These are phyloP conservation scores for Xanthoconium stramineum DNA, from an alignment of 768 basidiomycete species.

Conservation along the genomic window DNA sequence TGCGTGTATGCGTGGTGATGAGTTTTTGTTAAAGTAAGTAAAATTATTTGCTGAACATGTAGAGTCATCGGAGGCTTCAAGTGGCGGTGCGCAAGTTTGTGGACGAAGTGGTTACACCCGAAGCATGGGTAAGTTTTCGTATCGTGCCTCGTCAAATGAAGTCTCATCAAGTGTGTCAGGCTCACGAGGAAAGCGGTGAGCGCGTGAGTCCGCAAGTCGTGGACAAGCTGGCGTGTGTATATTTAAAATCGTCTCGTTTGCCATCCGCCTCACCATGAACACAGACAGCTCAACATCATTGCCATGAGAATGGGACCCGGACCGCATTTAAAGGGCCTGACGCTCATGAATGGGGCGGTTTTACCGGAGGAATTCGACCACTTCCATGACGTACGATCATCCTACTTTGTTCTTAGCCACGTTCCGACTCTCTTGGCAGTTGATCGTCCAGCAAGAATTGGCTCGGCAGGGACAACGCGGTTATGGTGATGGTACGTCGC, in stretches of 20 bases:
- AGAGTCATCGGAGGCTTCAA: constrained; percentile 36
- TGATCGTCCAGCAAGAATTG: constrained; percentile 79
- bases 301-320: constrained; percentile 58
- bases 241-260: not conserved
- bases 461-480: constrained; percentile 67
- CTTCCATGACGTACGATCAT: constrained; percentile 66
- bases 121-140: constrained; percentile 24
- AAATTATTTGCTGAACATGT: not conserved
- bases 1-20: constrained; percentile 18
- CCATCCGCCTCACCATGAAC: not conserved
- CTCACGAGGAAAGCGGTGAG: constrained; percentile 57
- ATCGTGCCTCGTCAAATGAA: constrained; percentile 5
- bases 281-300: constrained; percentile 44
- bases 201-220: constrained; percentile 47
- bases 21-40: not conserved
- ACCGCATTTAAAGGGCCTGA: constrained; percentile 77
- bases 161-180: constrained; percentile 23
- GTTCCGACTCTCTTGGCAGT: constrained; percentile 32
- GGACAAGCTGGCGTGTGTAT: constrained; percentile 48
- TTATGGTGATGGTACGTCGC: constrained; percentile 66
- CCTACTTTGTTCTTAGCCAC: not conserved
- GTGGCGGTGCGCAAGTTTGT: constrained; percentile 51
- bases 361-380: constrained; percentile 59
- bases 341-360: constrained; percentile 51
- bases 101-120: constrained; percentile 55